Evolutionary conservation across 1,284 basidiomycete genomes (phyloP).

Genomic region (Leccinum subspadiceum): DNA sequence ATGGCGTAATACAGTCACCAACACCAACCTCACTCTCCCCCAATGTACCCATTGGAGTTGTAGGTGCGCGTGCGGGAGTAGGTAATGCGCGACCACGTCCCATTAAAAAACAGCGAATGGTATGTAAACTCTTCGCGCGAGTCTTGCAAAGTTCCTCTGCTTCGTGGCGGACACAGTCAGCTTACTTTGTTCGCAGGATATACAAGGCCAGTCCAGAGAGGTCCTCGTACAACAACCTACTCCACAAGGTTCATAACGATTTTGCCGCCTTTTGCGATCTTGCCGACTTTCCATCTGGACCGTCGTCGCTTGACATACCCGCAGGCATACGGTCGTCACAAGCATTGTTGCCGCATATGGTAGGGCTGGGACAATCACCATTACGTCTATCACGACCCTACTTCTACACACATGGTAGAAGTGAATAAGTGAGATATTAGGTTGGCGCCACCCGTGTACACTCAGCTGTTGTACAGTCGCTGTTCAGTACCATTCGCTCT

Average conservation of each 20-base stretch:
- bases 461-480: conserved; percentile 26
- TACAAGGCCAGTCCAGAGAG: conserved; percentile 40
- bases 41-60: conserved; percentile 35
- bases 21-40: conserved; percentile 24
- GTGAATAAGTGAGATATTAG: conserved; percentile 13
- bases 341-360: conserved; percentile 9
- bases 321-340: conserved; percentile 3
- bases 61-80: conserved; percentile 53
- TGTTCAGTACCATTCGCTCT: conserved; percentile 20
- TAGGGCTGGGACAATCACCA: conserved; percentile 3
- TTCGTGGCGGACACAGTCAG: conserved; percentile 7
- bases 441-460: conserved; percentile 20
- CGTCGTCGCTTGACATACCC: conserved; percentile 9
- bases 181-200: conserved; percentile 33
- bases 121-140: conserved; percentile 32
- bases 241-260: conserved; percentile 41
- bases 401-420: conserved; percentile 18
- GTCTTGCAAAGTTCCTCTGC: neutral
- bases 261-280: conserved; percentile 3
- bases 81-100: conserved; percentile 62
- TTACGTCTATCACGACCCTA: conserved; percentile 5
- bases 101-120: conserved; percentile 74
- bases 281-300: conserved; percentile 9
- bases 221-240: conserved; percentile 47
- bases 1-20: conserved; percentile 19